Evolutionary conservation across 257 asterid species (phyloP), one percentile per base, ranked within the genome.

Genomic region (Solanum medicagineum): DNA sequence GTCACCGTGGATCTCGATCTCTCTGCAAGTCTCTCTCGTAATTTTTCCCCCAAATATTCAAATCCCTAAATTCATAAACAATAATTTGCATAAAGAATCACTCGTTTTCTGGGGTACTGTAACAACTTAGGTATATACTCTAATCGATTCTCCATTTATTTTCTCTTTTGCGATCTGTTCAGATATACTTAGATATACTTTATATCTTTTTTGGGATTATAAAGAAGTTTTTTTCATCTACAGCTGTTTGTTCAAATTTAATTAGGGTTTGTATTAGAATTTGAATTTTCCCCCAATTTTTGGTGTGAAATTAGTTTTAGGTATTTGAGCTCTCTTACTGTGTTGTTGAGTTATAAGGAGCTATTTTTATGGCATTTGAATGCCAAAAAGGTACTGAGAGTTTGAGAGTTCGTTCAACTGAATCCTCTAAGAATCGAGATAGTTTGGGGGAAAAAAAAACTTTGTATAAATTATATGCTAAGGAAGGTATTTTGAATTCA

Each of bases 341-440:
- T 22, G 32, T 74, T 75, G 8, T 74, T 47, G 42, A 75, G 60
- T 14, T 49, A 47, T 49, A 75, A 88, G 84, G 70, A 57, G 29
- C 6, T 11, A 19, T 89, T 93, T 91, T 92, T 94, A 96, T 96
- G 99, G 98, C 90, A 93, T 94, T 92, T 91, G 98, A 93, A 89
- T 95, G 97, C 98, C 98, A 88, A 81, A 83, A 86, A 88, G 87
- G 55, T 92, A 90, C 85, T 82, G 85, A 89, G 77, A 86, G 84
- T 88, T 85, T 83, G 89, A 87, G 66, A 83, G 79, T 65, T 83
- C 86, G 56, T 42, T 85, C 57, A 86, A 92, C 87, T 85, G 84
- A 63, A 84, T 70, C 81, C 60, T 69, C 59, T 7, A 47, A 87
- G 62, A 85, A 81, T 55, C 84, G 86, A 82, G 81, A 4, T 71